Base-by-base conservation (phyloP, 352 stramenopile species). In the Aphanomyces euteiches region DNA sequence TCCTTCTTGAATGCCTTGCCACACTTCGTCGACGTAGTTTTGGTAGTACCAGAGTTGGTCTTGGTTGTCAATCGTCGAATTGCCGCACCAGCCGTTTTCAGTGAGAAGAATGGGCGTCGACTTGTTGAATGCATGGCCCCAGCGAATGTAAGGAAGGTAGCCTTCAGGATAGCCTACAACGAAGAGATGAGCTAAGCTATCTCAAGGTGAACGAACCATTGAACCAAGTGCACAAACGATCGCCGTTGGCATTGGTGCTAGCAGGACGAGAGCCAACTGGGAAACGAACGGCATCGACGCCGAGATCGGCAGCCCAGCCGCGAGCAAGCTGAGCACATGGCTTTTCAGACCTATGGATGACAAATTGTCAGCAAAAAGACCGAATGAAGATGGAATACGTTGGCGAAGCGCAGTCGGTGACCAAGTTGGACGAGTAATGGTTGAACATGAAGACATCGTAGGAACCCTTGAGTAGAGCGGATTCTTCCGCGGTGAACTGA, bases 361-460 rank as follows among this genome's bases (percentile, higher is more conserved):
- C 8, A 12, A 10, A 17, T n/a, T 28, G n/a, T 15, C 12, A 19
- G 21, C 4, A 12, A 7, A 38, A 66, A 10, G 1, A 12, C 2
- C 43, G 43, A 3, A 7, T 19, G 10, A 6, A 61, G 5, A 54
- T 36, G 28, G 36, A 58, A 37, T 69, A 69, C 63, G 69, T 66
- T 1, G 61, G 58, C 3, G 73, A 79, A 17, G 60, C 43, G 34
- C 79, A 88, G 74, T 92, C 77, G 0, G 79, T 86, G 48, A 88
- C 85, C 5, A 78, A 67, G 65, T 82, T 82, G 21, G 82, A 83
- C 21, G 75, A 79, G 78, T 98, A 98, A 75, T 98, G 90, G 75
- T 98, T 98, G 5, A 98, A 76, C 63, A 97, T 96, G 63, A 98
- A 88, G 50, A 98, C 93, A 73, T 98, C 96, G 69, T 86, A 88